Evolutionary conservation across 2,329 filamentous ascomycete species (phyloP).

Genomic region (Cadophora luteo-olivacea): DNA sequence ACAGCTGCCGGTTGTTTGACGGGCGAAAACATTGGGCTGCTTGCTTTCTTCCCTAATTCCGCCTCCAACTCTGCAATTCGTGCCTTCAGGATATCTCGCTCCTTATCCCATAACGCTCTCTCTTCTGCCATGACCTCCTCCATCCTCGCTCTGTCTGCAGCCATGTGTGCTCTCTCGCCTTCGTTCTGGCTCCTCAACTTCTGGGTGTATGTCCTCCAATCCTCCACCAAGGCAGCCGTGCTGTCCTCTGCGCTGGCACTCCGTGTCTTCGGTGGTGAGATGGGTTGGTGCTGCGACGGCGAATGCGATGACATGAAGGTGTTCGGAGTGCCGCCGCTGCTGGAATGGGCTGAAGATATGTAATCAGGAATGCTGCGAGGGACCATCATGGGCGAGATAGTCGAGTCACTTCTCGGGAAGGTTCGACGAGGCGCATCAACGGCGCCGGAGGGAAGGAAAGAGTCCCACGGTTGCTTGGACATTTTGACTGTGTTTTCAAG

Average conservation of each 20-base stretch:
- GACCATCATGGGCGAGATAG: constrained; percentile 29
- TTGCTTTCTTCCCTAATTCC: constrained; percentile 25
- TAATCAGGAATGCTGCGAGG: constrained; percentile 36
- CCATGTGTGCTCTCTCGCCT: constrained; percentile 44
- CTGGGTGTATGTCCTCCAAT: constrained; percentile 43
- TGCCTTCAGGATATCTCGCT: constrained; percentile 38
- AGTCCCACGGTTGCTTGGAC: constrained; percentile 38
- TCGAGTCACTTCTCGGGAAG: constrained; percentile 24
- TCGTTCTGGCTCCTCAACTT: constrained; percentile 41
- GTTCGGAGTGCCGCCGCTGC: constrained; percentile 24
- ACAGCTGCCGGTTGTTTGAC: constrained; percentile 7
- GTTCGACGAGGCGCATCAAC: constrained; percentile 32
- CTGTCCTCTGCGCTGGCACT: constrained; percentile 40
- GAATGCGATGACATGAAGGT: constrained; percentile 30
- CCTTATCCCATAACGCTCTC: constrained; percentile 44
- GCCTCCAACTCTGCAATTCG: constrained; percentile 41
- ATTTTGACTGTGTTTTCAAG: constrained; percentile 21
- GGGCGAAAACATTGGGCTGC: not conserved
- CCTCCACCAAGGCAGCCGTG: constrained; percentile 39
- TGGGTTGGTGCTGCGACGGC: constrained; percentile 34
- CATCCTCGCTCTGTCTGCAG: constrained; percentile 40
- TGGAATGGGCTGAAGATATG: constrained; percentile 27
- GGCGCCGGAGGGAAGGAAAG: constrained; percentile 41
- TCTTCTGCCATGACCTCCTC: constrained; percentile 45
- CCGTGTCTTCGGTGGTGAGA: constrained; percentile 44